These are phyloP conservation scores for Musa itinerans DNA, from an alignment of 176 grass and related monocot genomes.

Conservation along the genomic window DNA sequence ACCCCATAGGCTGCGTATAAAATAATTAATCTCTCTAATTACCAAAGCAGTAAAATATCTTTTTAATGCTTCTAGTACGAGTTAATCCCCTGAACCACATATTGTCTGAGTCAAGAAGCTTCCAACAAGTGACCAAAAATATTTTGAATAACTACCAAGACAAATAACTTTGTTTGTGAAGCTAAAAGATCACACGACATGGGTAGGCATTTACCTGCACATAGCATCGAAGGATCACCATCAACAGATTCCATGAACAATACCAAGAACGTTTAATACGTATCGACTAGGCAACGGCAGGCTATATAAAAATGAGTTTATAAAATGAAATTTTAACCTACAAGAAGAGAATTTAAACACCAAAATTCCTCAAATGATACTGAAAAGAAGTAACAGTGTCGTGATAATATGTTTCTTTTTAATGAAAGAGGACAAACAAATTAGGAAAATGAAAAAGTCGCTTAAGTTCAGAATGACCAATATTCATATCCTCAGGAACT, in stretches of 20 bases:
- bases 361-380: background rate
- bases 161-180: too few species aligned
- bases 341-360: background rate
- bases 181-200: too few species aligned
- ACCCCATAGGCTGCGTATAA: too few species aligned
- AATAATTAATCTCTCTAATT: too few species aligned
- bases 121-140: too few species aligned
- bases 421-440: background rate
- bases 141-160: too few species aligned
- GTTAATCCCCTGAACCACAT: too few species aligned
- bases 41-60: too few species aligned
- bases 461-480: background rate
- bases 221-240: too few species aligned
- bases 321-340: background rate
- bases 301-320: background rate
- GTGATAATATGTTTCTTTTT: background rate
- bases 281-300: background rate
- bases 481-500: background rate
- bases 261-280: background rate
- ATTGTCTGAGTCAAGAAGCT: too few species aligned
- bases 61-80: too few species aligned
- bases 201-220: too few species aligned
- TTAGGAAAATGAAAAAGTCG: background rate
- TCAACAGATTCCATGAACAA: background rate
- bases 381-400: background rate